These are phyloP conservation scores for Candida gorgasii DNA, from an alignment of 805 yeast species.

Conservation along the genomic window DNA sequence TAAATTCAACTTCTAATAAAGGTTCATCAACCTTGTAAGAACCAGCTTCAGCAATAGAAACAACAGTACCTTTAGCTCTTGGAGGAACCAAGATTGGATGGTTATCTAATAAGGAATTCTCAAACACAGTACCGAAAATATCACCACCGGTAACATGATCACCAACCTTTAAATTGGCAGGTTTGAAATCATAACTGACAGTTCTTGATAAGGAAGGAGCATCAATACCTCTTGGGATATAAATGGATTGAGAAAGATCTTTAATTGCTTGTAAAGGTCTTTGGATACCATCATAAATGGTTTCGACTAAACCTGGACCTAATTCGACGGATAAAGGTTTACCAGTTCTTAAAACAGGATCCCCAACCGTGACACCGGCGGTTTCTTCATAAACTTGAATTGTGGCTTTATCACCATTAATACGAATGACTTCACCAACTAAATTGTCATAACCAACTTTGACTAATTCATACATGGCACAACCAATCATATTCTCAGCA, in stretches of 20 bases:
- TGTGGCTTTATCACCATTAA: slow-evolving; percentile 94
- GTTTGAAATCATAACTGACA: slow-evolving; percentile 81
- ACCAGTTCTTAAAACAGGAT: slow-evolving; percentile 97
- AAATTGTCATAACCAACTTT: slow-evolving; percentile 95
- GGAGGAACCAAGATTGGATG: slow-evolving; percentile 97
- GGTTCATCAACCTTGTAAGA: slow-evolving; percentile 89
- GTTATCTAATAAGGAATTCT: slow-evolving; percentile 87
- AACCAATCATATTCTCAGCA: slow-evolving; percentile 98
- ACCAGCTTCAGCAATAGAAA: slow-evolving; percentile 86
- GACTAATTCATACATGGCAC: slow-evolving; percentile 99
- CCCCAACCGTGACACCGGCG: slow-evolving; percentile 98
- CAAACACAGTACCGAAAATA: slow-evolving; percentile 89
- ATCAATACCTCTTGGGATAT: slow-evolving; percentile 98
- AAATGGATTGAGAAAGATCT: slow-evolving; percentile 84
- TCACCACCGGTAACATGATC: slow-evolving; percentile 99
- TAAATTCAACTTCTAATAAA: slow-evolving; percentile 90
- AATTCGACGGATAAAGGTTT: slow-evolving; percentile 98
- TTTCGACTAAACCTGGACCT: slow-evolving; percentile 99
- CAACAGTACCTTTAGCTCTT: slow-evolving; percentile 96
- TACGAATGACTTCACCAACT: slow-evolving; percentile 98
- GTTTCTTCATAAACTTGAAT: slow-evolving; percentile 99
- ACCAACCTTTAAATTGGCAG: slow-evolving; percentile 78
- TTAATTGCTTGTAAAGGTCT: slow-evolving; percentile 95
- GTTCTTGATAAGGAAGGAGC: slow-evolving; percentile 92
- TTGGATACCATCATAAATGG: slow-evolving; percentile 98